These are phyloP conservation scores for Didymella glomerata DNA, from an alignment of 2,329 filamentous ascomycete species.

Conservation along the genomic window DNA sequence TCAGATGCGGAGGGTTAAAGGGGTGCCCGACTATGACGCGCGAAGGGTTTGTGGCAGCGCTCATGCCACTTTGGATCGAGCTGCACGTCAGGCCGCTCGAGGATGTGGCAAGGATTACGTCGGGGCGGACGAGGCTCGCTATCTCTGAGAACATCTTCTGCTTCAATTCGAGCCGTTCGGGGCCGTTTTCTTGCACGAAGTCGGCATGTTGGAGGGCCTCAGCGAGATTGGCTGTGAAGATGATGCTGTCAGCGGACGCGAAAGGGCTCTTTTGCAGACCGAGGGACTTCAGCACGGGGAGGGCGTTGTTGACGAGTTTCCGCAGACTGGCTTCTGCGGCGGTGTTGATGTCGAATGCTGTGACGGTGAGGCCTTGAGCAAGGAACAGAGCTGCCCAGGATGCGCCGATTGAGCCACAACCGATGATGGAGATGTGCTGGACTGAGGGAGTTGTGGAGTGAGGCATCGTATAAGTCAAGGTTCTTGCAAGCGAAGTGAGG, in stretches of 20 bases:
- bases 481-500: not conserved
- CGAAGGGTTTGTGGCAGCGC: conserved; percentile 29
- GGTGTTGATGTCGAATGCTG: conserved; percentile 54
- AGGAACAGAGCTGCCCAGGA: conserved; percentile 56
- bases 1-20: conserved; percentile 60
- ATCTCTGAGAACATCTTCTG: conserved; percentile 49
- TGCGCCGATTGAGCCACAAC: conserved; percentile 53
- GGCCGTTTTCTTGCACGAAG: conserved; percentile 54
- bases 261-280: conserved; percentile 21
- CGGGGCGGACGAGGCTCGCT: conserved; percentile 37
- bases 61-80: conserved; percentile 33
- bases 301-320: conserved; percentile 22
- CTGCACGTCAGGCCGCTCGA: conserved; percentile 52
- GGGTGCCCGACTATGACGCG: conserved; percentile 55
- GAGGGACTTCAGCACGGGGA: conserved; percentile 22
- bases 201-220: conserved; percentile 32
- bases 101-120: conserved; percentile 53
- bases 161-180: conserved; percentile 54
- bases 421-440: conserved; percentile 44
- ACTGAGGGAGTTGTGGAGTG: conserved; percentile 8
- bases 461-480: conserved; percentile 11
- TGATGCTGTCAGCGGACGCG: conserved; percentile 17
- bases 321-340: conserved; percentile 35
- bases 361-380: conserved; percentile 51
- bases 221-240: conserved; percentile 20